phyloP scores from a whole-genome alignment of 1,284 basidiomycete genomes.

The Cerrena zonata region DNA sequence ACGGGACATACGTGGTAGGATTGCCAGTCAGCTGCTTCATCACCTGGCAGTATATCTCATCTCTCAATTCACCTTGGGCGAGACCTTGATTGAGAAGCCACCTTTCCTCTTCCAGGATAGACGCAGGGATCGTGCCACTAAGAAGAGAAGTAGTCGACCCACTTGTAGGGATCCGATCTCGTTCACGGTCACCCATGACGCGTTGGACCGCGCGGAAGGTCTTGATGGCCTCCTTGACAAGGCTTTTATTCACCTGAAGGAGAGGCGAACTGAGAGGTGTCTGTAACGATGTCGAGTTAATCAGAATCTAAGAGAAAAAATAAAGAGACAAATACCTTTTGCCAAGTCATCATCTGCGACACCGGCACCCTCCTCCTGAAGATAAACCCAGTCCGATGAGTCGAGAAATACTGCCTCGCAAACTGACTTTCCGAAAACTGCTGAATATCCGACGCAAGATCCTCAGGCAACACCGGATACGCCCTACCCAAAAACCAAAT shows the following conservation, averaged over 20 bases:
- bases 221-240: constrained; percentile 73
- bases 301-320: background rate
- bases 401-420: constrained; percentile 84
- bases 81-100: constrained; percentile 81
- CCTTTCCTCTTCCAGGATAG: constrained; percentile 73
- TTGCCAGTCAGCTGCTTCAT: constrained; percentile 87
- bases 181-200: constrained; percentile 86
- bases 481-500: constrained; percentile 33
- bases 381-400: constrained; percentile 77
- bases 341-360: constrained; percentile 83
- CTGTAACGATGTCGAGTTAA: constrained; percentile 27
- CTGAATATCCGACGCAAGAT: constrained; percentile 76
- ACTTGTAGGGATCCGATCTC: constrained; percentile 40
- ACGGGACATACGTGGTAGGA: constrained; percentile 58
- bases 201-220: constrained; percentile 85
- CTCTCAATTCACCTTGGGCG: constrained; percentile 72
- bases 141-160: constrained; percentile 51
- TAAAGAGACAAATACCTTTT: constrained; percentile 55
- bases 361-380: constrained; percentile 76
- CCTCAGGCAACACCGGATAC: constrained; percentile 68
- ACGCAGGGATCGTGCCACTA: constrained; percentile 19
- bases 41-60: constrained; percentile 87
- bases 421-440: constrained; percentile 81
- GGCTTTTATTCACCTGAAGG: constrained; percentile 52
- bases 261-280: constrained; percentile 66